A percentile compares a stretch with the other conserved stretches of the same genome.
Evolutionary conservation across 176 grass and related monocot species (phyloP).

Genomic region (Ampelocalamus luodianensis): DNA sequence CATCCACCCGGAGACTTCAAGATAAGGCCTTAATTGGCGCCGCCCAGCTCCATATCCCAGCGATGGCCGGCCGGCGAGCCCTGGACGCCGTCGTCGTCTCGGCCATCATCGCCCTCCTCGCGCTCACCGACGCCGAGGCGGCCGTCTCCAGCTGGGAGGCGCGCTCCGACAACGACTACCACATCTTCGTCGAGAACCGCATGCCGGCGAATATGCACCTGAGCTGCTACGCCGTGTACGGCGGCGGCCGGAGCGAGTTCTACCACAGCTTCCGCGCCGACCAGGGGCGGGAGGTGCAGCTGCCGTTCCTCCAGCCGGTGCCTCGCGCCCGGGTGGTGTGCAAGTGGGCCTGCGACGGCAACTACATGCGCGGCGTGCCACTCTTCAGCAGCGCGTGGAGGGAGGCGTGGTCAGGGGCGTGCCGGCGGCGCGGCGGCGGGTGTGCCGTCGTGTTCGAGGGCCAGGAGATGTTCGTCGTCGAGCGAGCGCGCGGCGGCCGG

Average conservation of each 20-base stretch:
- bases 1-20: neutral
- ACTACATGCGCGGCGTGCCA: slow-evolving; percentile 5
- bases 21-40: neutral
- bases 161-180: neutral
- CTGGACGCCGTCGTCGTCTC: neutral
- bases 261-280: slow-evolving; percentile 22
- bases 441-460: neutral
- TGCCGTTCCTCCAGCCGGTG: neutral
- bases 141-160: neutral
- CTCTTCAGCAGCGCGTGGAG: neutral
- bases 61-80: slow-evolving; percentile 4
- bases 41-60: neutral
- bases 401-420: slow-evolving; percentile 2
- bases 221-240: neutral
- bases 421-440: neutral
- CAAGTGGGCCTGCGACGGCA: slow-evolving; percentile 20
- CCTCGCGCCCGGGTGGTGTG: neutral
- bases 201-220: slow-evolving; percentile 16
- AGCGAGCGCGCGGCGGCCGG: neutral
- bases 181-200: neutral
- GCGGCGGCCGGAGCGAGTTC: slow-evolving; percentile 12
- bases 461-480: slow-evolving; percentile 4
- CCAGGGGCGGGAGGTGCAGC: neutral
- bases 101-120: neutral
- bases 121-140: neutral